phyloP scores from a whole-genome alignment of 805 yeast genomes.

The Kodamaea kaohsiungensis region DNA sequence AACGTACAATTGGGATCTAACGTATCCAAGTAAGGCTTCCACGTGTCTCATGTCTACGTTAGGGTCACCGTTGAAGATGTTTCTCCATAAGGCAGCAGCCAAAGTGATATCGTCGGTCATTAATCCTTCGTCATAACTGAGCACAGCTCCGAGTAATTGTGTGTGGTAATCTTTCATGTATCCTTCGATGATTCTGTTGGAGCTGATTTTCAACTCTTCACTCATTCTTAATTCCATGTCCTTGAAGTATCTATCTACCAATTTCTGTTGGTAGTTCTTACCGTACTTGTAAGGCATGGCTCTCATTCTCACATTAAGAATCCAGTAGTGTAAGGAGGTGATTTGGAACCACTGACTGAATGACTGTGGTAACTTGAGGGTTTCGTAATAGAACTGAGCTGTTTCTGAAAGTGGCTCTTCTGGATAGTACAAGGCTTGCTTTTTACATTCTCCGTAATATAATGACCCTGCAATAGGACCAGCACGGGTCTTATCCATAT shows the following conservation, averaged over 20 bases:
- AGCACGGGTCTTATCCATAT: conserved; percentile 89
- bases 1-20: conserved; percentile 86
- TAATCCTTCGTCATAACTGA: conserved; percentile 92
- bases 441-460: conserved; percentile 84
- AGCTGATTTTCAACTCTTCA: conserved; percentile 80
- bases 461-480: conserved; percentile 93
- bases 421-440: conserved; percentile 78
- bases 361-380: conserved; percentile 77
- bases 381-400: conserved; percentile 84
- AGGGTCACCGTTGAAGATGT: conserved; percentile 81
- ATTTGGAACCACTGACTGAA: conserved; percentile 97
- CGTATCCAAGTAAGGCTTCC: conserved; percentile 87
- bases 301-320: conserved; percentile 91
- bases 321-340: conserved; percentile 89
- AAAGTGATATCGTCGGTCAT: conserved; percentile 74
- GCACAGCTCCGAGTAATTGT: conserved; percentile 85
- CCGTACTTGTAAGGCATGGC: conserved; percentile 92
- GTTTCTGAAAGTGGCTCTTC: conserved; percentile 68
- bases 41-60: conserved; percentile 79
- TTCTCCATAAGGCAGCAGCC: conserved; percentile 86
- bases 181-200: conserved; percentile 79
- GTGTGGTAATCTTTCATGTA: conserved; percentile 88
- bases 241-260: conserved; percentile 83
- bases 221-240: conserved; percentile 87
- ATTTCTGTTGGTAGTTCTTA: conserved; percentile 84